Evolutionary conservation across 768 basidiomycete species (phyloP).

Genomic region (Russula vinacea): DNA sequence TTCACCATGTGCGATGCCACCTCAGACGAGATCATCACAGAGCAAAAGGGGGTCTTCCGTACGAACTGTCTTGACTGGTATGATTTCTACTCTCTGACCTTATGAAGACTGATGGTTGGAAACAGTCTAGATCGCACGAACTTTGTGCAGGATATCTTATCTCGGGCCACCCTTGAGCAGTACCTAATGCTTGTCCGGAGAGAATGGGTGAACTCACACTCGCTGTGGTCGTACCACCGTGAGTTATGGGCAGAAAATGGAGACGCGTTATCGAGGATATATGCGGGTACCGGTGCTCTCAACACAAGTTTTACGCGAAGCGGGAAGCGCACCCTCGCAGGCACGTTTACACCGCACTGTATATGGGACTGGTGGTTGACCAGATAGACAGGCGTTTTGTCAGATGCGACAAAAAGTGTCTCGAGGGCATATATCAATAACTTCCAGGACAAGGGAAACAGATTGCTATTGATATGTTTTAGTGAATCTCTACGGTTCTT

Average conservation of each 20-base stretch:
- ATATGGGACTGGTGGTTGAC: not conserved
- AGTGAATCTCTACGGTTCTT: conserved; percentile 44
- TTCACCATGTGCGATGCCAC: conserved; percentile 76
- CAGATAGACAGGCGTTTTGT: conserved; percentile 63
- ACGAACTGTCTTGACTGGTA: conserved; percentile 96
- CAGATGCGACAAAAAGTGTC: conserved; percentile 95
- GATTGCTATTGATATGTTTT: conserved; percentile 92
- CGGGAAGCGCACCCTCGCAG: conserved; percentile 90
- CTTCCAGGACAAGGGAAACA: conserved; percentile 94
- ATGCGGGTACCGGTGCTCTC: conserved; percentile 89
- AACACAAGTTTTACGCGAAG: conserved; percentile 95
- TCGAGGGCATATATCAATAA: conserved; percentile 97
- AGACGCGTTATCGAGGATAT: conserved; percentile 88
- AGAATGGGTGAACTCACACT: conserved; percentile 65
- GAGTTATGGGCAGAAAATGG: conserved; percentile 98
- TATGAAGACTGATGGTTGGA: not conserved
- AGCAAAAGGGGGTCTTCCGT: conserved; percentile 88
- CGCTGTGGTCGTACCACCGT: conserved; percentile 83
- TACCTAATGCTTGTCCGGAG: conserved; percentile 77
- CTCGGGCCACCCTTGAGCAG: conserved; percentile 73
- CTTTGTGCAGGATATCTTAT: conserved; percentile 93
- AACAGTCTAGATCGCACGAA: conserved; percentile 92
- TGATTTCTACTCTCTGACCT: not conserved
- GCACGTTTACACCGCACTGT: conserved; percentile 37
- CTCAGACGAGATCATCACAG: conserved; percentile 70